Evolutionary conservation across 352 stramenopile genomes (phyloP).

Genomic region (Phytophthora idaei): DNA sequence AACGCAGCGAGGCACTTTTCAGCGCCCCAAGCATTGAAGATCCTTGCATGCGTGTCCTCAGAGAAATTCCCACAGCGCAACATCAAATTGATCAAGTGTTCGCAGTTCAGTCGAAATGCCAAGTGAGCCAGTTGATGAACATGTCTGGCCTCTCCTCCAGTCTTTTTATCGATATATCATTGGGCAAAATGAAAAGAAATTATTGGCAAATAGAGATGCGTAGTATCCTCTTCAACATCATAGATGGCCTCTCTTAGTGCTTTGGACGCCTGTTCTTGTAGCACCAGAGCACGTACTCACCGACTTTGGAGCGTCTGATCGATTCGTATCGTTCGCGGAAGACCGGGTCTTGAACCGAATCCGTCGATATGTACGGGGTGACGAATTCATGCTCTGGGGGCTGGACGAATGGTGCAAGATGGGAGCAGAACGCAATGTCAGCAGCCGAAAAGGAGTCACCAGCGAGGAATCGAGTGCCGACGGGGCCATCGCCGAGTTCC

Average conservation of each 20-base stretch:
- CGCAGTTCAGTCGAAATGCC: background rate
- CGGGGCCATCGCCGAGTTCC: constrained; percentile 40
- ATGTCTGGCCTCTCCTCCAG: background rate
- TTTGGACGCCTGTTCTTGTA: constrained; percentile 57
- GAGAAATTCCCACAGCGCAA: constrained; percentile 28
- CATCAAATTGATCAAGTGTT: background rate
- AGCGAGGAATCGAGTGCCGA: constrained; percentile 47
- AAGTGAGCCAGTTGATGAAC: constrained; percentile 2
- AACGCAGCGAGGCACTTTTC: constrained; percentile 36
- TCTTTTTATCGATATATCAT: background rate
- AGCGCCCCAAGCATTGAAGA: constrained; percentile 33
- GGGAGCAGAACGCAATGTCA: constrained; percentile 61
- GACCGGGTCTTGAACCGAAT: constrained; percentile 21
- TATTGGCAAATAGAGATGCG: background rate
- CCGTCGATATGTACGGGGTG: constrained; percentile 32
- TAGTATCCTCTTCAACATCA: background rate
- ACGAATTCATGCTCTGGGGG: constrained; percentile 51
- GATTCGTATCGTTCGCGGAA: constrained; percentile 40
- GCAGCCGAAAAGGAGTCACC: constrained; percentile 50
- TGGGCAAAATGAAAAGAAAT: background rate
- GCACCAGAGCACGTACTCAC: constrained; percentile 56
- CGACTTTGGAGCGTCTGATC: constrained; percentile 45
- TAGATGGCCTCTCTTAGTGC: background rate
- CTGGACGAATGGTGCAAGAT: constrained; percentile 47
- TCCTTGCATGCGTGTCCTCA: constrained; percentile 27